Conservation (phyloP, 768 basidiomycete genomes). For the Candolleomyces eurysporus region DNA sequence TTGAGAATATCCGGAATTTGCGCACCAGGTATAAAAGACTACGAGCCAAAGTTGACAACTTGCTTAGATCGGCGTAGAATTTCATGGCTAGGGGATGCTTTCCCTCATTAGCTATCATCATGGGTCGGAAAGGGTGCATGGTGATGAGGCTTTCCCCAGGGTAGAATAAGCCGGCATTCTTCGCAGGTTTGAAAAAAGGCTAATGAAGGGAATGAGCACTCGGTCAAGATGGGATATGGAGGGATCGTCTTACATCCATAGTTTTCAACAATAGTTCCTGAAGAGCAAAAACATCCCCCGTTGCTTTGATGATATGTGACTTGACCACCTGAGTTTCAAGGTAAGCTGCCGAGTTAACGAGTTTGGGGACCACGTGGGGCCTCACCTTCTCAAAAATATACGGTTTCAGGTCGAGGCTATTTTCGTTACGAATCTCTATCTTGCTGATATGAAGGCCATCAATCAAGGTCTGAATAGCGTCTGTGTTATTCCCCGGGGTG, state of each 20-base stretch:
- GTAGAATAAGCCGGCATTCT: conserved; percentile 18
- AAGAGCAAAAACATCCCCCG: conserved; percentile 59
- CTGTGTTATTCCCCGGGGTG: conserved; percentile 84
- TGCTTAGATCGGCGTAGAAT: conserved; percentile 50
- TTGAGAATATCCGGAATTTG: background rate
- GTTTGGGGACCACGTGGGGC: background rate
- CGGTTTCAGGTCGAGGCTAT: conserved; percentile 78
- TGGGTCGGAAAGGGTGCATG: conserved; percentile 47
- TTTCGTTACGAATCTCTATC: conserved; percentile 92
- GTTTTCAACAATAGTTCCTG: conserved; percentile 65
- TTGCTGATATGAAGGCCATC: conserved; percentile 92
- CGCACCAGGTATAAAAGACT: conserved; percentile 88
- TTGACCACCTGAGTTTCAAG: conserved; percentile 54
- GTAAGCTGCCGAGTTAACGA: background rate
- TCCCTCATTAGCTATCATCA: conserved; percentile 42
- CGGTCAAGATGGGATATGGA: background rate
- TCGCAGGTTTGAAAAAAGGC: conserved; percentile 20
- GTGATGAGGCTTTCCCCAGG: conserved; percentile 36
- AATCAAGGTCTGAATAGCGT: conserved; percentile 88
- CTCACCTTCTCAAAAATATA: conserved; percentile 87
- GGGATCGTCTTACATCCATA: conserved; percentile 60
- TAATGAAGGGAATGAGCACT: conserved; percentile 12
- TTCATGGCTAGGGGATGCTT: conserved; percentile 61
- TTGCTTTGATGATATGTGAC: conserved; percentile 77
- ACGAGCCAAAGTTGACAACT: conserved; percentile 60